These are phyloP conservation scores for Elsinoe fawcettii DNA, from an alignment of 2,329 filamentous ascomycete species.

Conservation along the genomic window DNA sequence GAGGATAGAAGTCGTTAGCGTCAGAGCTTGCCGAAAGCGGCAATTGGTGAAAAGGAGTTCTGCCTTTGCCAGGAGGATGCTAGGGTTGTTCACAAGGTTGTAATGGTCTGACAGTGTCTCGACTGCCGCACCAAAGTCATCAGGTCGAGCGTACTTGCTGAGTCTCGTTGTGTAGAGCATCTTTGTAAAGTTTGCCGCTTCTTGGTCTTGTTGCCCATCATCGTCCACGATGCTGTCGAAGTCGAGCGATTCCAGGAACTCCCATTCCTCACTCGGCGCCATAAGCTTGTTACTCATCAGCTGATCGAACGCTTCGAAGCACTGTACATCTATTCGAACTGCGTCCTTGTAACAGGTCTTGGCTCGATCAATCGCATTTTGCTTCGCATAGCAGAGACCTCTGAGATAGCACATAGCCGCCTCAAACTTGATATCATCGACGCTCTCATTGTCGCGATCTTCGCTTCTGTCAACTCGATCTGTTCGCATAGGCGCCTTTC, in stretches of 20 bases:
- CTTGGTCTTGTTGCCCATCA: constrained; percentile 59
- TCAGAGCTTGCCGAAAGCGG: constrained; percentile 78
- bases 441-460: constrained; percentile 60
- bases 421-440: constrained; percentile 74
- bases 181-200: constrained; percentile 87
- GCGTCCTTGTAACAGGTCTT: constrained; percentile 99
- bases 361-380: constrained; percentile 92
- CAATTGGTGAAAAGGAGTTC: constrained; percentile 93
- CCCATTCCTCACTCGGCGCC: constrained; percentile 80
- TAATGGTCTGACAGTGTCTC: constrained; percentile 93
- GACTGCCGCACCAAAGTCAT: constrained; percentile 73
- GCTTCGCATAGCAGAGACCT: constrained; percentile 89
- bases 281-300: constrained; percentile 94
- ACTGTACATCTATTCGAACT: constrained; percentile 92
- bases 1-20: constrained; percentile 75
- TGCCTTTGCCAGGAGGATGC: constrained; percentile 81
- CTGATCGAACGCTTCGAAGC: constrained; percentile 96
- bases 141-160: constrained; percentile 87
- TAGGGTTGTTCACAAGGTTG: constrained; percentile 74
- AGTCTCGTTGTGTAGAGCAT: constrained; percentile 93
- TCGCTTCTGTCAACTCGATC: constrained; percentile 52
- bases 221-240: constrained; percentile 72
- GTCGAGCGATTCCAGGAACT: constrained; percentile 78
- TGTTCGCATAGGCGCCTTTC: constrained; percentile 34
- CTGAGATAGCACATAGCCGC: constrained; percentile 95